Base-by-base conservation (phyloP, 2,329 filamentous ascomycete genomes). In the Chaetothyriales sp. region DNA sequence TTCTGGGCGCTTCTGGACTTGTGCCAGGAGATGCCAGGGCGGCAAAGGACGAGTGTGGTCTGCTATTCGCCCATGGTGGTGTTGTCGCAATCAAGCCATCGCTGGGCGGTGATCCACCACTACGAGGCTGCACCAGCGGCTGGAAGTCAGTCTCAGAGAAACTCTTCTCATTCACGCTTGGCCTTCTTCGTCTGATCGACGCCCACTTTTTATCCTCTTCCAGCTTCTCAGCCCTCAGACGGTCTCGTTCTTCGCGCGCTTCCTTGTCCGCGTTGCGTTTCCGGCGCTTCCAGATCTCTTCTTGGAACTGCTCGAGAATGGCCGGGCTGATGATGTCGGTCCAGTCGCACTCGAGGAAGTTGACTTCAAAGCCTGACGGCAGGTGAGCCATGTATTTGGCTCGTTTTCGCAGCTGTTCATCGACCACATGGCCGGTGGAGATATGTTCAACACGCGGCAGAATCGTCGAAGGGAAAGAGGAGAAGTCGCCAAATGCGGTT, bases 281-380 rank as follows among this genome's bases (percentile, higher is more conserved):
- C 51, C 87, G 75, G 49, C 89, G 76, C 51, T 78, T 76, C 57
- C 86, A 84, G 49, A 92, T 83, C 53, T 95, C 87, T 0, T 73
- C 68, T n/a, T 75, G 72, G 66, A 95, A 95, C 1, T 76, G 75
- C 42, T 80, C 80, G n/a, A 95, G 71, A 2, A 86, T 76, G 48
- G 86, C 82, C 0, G 80, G 74, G 2, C 80, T 76, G 4, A 95
- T 85, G 39, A 92, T 85, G 58, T 94, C 88, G 2, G 86, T 88
- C 89, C 89, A 95, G 65, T 95, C 88, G 62, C 89, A 95, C 67
- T 95, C 89, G 1, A 95, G 67, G 61, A 95, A 95, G 57, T 77
- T 87, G 43, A 95, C 85, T 57, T 94, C 83, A 64, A 88, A 95
- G n/a, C 89, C 89, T 48, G 84, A 81, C 0, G 89, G 89, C 5